Evolutionary conservation across 1,284 basidiomycete species (phyloP).

Genomic region (Cutaneotrichosporon arboriforme): DNA sequence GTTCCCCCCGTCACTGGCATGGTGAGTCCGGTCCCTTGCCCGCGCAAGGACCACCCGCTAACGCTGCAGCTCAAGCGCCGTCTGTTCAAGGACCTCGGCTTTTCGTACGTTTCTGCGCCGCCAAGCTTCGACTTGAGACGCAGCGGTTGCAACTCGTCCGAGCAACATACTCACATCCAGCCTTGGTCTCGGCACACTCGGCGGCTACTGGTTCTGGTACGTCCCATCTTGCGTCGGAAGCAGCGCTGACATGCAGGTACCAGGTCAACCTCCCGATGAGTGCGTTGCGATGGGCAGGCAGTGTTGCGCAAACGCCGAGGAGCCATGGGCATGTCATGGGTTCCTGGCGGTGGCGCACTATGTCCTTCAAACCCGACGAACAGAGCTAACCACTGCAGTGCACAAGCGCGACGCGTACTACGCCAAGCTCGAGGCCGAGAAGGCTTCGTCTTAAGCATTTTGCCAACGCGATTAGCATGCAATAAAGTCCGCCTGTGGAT

Average conservation of each 20-base stretch:
- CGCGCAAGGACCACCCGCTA: neutral
- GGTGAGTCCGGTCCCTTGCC: slow-evolving; percentile 1
- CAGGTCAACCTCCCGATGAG: slow-evolving; percentile 15
- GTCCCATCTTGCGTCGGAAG: neutral
- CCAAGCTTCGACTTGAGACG: neutral
- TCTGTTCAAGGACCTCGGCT: slow-evolving; percentile 12
- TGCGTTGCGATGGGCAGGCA: slow-evolving; percentile 5
- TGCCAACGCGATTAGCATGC: slow-evolving; percentile 2
- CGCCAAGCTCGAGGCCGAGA: slow-evolving; percentile 19
- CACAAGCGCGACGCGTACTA: slow-evolving; percentile 22
- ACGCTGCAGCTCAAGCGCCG: slow-evolving; percentile 13
- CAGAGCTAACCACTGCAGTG: slow-evolving; percentile 12
- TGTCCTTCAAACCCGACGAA: neutral
- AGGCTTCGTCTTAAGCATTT: neutral
- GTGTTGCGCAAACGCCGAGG: too few species aligned
- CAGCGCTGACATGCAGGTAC: slow-evolving; percentile 14
- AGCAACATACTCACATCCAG: slow-evolving; percentile 7
- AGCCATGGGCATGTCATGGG: too few species aligned
- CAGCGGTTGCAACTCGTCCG: too few species aligned
- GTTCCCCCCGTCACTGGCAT: slow-evolving; percentile 20
- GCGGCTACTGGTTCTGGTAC: slow-evolving; percentile 20
- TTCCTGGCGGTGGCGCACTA: neutral
- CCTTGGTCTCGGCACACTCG: slow-evolving; percentile 12
- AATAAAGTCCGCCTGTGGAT: neutral
- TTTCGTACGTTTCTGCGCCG: slow-evolving; percentile 2